Conservation (phyloP, 2,329 filamentous ascomycete genomes). For the Teratosphaeria nubilosa region DNA sequence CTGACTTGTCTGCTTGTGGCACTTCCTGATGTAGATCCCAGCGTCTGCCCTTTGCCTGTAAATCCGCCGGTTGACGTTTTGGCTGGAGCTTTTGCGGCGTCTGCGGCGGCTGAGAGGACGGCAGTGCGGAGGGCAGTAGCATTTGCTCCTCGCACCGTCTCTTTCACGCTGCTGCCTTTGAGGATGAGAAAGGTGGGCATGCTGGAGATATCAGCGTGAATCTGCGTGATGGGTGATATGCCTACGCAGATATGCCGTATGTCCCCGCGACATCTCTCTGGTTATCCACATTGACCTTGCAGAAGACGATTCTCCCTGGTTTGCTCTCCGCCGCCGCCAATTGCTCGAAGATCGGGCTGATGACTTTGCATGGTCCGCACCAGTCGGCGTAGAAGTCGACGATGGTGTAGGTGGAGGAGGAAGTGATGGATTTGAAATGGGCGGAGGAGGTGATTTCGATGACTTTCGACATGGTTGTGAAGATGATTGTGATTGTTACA, state of each 20-base stretch:
- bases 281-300: slow-evolving; percentile 47
- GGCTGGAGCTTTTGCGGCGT: slow-evolving; percentile 29
- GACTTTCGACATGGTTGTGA: neutral
- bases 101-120: slow-evolving; percentile 34
- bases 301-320: slow-evolving; percentile 39
- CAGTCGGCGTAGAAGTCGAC: slow-evolving; percentile 33
- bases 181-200: slow-evolving; percentile 43
- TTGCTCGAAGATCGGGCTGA: slow-evolving; percentile 42
- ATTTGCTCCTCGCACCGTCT: slow-evolving; percentile 40
- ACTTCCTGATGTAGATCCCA: slow-evolving; percentile 20
- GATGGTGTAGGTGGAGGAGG: slow-evolving; percentile 24
- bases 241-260: slow-evolving; percentile 38
- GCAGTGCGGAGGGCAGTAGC: slow-evolving; percentile 38
- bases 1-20: slow-evolving; percentile 17
- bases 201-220: slow-evolving; percentile 5
- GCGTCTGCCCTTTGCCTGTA: slow-evolving; percentile 33
- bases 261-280: slow-evolving; percentile 40
- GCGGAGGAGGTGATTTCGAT: slow-evolving; percentile 17
- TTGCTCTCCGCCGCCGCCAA: slow-evolving; percentile 42
- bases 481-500: neutral
- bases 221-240: neutral
- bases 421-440: slow-evolving; percentile 22
- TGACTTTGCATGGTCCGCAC: slow-evolving; percentile 48
- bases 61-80: slow-evolving; percentile 25
- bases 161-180: slow-evolving; percentile 32